These are phyloP conservation scores for Lantana camara DNA, from an alignment of 257 asterid species.

Conservation along the genomic window DNA sequence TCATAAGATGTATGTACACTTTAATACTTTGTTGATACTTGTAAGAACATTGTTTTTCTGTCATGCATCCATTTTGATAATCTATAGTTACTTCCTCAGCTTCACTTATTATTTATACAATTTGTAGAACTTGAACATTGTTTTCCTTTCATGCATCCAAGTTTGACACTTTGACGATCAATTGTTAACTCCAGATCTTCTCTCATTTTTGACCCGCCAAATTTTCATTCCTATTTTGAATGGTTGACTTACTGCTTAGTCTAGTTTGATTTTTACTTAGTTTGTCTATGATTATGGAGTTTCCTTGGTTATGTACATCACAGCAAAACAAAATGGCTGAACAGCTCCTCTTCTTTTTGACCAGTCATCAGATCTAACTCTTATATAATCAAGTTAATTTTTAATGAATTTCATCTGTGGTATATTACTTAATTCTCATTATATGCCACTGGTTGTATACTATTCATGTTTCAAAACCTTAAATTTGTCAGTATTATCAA, in stretches of 20 bases:
- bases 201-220: slow-evolving; percentile 13
- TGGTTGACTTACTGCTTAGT: slow-evolving; percentile 11
- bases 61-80: not conserved
- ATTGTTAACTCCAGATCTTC: slow-evolving; percentile 5
- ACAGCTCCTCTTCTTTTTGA: not conserved
- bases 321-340: not conserved
- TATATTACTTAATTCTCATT: not conserved
- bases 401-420: not conserved
- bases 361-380: not conserved
- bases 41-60: slow-evolving; percentile 13
- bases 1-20: slow-evolving; percentile 61
- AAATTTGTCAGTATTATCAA: not conserved
- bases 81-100: slow-evolving; percentile 7
- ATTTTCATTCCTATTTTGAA: not conserved
- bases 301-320: not conserved
- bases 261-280: slow-evolving; percentile 20
- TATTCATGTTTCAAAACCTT: not conserved
- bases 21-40: slow-evolving; percentile 8
- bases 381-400: not conserved
- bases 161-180: not conserved
- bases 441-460: not conserved
- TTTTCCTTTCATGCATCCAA: slow-evolving; percentile 3
- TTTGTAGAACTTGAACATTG: too few species aligned
- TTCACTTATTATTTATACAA: too few species aligned
- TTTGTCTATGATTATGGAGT: slow-evolving; percentile 4